phyloP scores from a whole-genome alignment of 164 flowering plant species.

The Magnolia kwangsiensis region DNA sequence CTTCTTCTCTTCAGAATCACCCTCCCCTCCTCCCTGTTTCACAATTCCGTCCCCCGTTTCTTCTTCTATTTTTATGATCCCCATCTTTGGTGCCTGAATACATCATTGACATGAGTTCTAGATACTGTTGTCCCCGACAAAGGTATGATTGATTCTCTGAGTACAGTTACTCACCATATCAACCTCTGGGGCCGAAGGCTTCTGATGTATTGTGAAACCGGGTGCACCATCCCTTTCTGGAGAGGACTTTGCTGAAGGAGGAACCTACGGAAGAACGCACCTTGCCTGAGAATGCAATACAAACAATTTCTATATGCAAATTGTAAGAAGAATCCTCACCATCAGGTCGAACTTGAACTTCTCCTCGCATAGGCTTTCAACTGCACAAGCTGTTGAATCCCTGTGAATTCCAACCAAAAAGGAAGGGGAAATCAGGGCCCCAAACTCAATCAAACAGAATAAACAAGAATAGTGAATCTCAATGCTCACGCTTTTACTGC shows the following conservation, averaged over 20 bases:
- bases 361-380: slow-evolving; percentile 49
- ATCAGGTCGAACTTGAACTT: slow-evolving; percentile 90
- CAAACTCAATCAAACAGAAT: background rate
- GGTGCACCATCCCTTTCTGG: slow-evolving; percentile 57
- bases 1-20: slow-evolving; percentile 30
- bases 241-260: slow-evolving; percentile 60
- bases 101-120: background rate
- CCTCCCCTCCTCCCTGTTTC: slow-evolving; percentile 20
- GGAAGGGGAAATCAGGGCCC: background rate
- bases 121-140: background rate
- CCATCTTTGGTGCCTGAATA: slow-evolving; percentile 30
- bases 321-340: slow-evolving; percentile 42
- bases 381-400: slow-evolving; percentile 22
- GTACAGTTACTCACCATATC: slow-evolving; percentile 43
- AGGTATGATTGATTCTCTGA: background rate
- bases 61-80: slow-evolving; percentile 27
- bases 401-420: slow-evolving; percentile 25
- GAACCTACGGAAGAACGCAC: slow-evolving; percentile 36
- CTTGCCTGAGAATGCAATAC: no score
- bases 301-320: background rate
- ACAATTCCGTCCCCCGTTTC: slow-evolving; percentile 19
- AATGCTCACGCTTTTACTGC: slow-evolving; percentile 43
- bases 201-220: slow-evolving; percentile 32
- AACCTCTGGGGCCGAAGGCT: slow-evolving; percentile 31
- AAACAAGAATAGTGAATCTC: background rate